Conservation (phyloP, 75 land plant species). For the Sequoia sempervirens region DNA sequence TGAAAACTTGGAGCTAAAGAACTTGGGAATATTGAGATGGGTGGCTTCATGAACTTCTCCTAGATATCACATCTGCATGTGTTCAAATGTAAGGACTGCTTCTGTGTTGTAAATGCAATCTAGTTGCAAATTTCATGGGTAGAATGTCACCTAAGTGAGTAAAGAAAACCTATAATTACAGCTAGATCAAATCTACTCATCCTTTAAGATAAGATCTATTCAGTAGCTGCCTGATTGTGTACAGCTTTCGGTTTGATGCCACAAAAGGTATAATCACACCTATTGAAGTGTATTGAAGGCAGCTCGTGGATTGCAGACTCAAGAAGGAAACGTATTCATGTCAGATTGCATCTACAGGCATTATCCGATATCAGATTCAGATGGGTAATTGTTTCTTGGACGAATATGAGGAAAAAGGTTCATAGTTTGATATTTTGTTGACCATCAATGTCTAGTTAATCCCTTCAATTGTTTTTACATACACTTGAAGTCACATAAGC, state of each 20-base stretch:
- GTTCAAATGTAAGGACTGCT: slow-evolving; percentile 1
- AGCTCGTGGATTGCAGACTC: background rate
- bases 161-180: slow-evolving; percentile 8
- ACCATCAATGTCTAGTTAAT: background rate
- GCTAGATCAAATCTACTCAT: background rate
- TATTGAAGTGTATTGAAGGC: slow-evolving; percentile 4
- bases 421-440: slow-evolving; percentile 1
- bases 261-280: background rate
- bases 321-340: background rate
- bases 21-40: background rate
- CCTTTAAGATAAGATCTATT: background rate
- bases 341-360: background rate
- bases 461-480: background rate
- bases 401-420: background rate
- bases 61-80: slow-evolving; percentile 2
- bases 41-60: background rate
- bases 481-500: background rate
- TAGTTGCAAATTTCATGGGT: background rate
- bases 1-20: background rate
- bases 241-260: background rate
- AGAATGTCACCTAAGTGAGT: background rate
- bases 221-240: slow-evolving; percentile 2
- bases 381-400: background rate
- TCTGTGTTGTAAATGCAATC: slow-evolving; percentile 1
- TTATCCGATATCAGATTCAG: background rate